Base-by-base conservation (phyloP, 805 yeast genomes). In the Spathaspora gorwiae region DNA sequence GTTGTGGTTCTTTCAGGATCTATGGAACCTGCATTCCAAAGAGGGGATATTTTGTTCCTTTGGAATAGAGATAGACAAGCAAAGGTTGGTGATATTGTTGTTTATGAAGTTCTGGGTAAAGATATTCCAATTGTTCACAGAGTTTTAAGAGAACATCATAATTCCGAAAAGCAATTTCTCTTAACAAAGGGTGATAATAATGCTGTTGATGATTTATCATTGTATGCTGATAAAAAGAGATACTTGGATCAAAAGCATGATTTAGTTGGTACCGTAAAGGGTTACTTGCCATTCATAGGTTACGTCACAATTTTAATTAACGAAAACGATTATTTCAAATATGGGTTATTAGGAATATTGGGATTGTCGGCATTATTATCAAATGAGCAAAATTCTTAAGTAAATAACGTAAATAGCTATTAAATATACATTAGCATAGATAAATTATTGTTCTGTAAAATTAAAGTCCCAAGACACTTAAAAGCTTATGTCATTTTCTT, bases 11-110 rank as follows among this genome's bases (percentile, higher is more conserved):
- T 94, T 40, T 90, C 98, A 1, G 99, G 99, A 6, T 92, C 98
- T 2, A 94, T 94, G 99, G 99, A 94, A 64, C 99, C 99, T 2
- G 99, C 99, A 1, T 94, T 94, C 76, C 97, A 94, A 67, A 80
- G 99, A 67, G 99, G 99, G 42, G 99, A 94, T 62, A 84, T 94
- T 13, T 69, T 94, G 49, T 83, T 94, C 57, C 71, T 94, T 46
- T 90, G 96, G 96, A 94, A 94, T 65, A 75, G 97, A 53, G 81
- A 84, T 45, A 58, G 67, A 15, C 62, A 65, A 29, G 80, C 83
- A 15, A 70, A 79, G 39, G 94, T 90, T 1, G 99, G 99, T 19
- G 99, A 94, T 57, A 75, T 94, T 24, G 98, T 94, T 11, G 98
- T 94, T 6, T 94, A 94, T 61, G 90, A 94, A 55, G 78, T 90